Percentiles rank a stretch among this genome's conserved stretches.
phyloP scores from a whole-genome alignment of 2,329 filamentous ascomycete genomes.

The Colletotrichum sp. region DNA sequence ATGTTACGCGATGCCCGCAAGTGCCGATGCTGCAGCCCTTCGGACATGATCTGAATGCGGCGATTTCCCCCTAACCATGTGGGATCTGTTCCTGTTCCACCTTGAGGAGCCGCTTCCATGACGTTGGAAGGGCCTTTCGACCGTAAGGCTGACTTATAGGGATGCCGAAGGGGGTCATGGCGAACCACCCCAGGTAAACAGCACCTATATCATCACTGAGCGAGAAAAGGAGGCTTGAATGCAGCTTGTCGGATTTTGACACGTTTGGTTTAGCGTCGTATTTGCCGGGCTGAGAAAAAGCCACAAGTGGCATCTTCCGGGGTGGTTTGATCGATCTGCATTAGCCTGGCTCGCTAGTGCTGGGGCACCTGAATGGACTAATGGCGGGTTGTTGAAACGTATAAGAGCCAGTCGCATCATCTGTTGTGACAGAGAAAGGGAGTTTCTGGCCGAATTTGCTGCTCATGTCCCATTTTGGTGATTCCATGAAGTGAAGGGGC shows the following conservation, averaged over 20 bases:
- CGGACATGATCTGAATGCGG: conserved; percentile 34
- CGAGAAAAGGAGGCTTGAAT: conserved; percentile 7
- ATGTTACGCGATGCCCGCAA: conserved; percentile 23
- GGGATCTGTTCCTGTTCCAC: conserved; percentile 7
- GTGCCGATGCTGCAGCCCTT: conserved; percentile 36
- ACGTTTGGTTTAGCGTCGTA: conserved; percentile 11
- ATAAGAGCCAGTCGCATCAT: neutral
- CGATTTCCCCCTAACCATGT: neutral
- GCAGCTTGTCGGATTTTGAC: conserved; percentile 14
- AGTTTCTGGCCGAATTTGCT: neutral
- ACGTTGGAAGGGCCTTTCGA: neutral
- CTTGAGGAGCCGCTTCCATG: neutral
- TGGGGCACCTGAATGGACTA: neutral
- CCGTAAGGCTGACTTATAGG: conserved; percentile 18
- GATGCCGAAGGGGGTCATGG: neutral
- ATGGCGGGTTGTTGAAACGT: neutral
- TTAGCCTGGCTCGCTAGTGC: conserved; percentile 12
- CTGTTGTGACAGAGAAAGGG: neutral
- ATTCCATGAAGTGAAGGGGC: neutral
- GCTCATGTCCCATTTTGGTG: neutral
- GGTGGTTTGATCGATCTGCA: conserved; percentile 14
- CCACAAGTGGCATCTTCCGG: conserved; percentile 14
- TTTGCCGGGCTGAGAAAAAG: conserved; percentile 1
- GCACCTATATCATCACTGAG: neutral
- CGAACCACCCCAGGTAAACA: neutral